Conservation (phyloP, 179 eudicot genomes). For the Monotropa hypopitys region DNA sequence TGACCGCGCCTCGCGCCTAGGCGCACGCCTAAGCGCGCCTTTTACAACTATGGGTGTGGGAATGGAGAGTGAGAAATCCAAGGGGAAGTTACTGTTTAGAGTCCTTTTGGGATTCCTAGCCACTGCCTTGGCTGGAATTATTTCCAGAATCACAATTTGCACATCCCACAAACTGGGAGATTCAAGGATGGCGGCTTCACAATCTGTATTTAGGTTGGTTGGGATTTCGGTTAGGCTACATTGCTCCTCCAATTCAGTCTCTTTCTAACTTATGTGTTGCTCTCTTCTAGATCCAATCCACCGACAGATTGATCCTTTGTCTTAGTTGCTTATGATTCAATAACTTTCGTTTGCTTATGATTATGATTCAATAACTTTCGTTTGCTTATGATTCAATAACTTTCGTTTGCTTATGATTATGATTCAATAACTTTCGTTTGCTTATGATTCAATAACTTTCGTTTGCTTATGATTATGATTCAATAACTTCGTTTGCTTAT, state of each 20-base stretch:
- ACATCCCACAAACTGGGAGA: constrained; percentile 29
- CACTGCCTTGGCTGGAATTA: constrained; percentile 39
- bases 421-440: too few species aligned
- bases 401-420: too few species aligned
- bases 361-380: too few species aligned
- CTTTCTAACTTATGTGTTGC: constrained; percentile 45
- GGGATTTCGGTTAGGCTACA: constrained; percentile 6
- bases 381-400: constrained; percentile 62
- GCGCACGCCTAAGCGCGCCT: too few species aligned
- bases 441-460: constrained; percentile 62
- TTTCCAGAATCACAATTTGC: constrained; percentile 17
- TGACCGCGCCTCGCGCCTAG: too few species aligned
- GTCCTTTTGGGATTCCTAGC: constrained; percentile 31
- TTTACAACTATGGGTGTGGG: too few species aligned
- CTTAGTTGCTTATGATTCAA: constrained; percentile 64
- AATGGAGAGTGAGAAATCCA: constrained; percentile 34
- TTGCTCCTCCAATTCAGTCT: constrained; percentile 13
- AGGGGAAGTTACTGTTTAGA: constrained; percentile 29
- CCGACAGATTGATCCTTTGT: constrained; percentile 50
- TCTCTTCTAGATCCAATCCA: constrained; percentile 47
- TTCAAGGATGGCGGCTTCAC: constrained; percentile 19
- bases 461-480: too few species aligned
- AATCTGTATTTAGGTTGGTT: constrained; percentile 4
- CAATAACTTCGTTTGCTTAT: too few species aligned
- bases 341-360: too few species aligned